These are phyloP conservation scores for Carex arenaria DNA, from an alignment of 202 grass and related monocot genomes.

Conservation along the genomic window DNA sequence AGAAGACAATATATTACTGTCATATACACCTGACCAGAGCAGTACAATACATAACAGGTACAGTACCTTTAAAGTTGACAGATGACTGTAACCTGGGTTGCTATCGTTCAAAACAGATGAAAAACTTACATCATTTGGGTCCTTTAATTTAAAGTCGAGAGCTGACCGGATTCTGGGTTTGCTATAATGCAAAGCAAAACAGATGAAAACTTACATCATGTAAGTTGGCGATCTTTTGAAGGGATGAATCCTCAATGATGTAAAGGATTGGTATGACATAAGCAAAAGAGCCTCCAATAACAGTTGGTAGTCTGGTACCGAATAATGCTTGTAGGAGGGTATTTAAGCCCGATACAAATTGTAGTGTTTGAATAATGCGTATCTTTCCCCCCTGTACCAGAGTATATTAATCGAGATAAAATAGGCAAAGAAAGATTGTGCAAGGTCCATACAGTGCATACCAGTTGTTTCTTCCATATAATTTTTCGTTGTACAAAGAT, in stretches of 20 bases:
- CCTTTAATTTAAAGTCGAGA: neutral
- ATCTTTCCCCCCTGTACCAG: constrained; percentile 34
- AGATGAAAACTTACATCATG: constrained; percentile 36
- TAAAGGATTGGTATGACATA: constrained; percentile 55
- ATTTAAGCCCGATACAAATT: constrained; percentile 48
- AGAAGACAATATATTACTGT: neutral
- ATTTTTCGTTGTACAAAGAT: too few species aligned
- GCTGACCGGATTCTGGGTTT: neutral
- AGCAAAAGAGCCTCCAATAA: constrained; percentile 48
- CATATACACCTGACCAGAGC: neutral
- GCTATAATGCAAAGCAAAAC: neutral
- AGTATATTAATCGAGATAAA: neutral
- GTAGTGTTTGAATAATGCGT: constrained; percentile 43
- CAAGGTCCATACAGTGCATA: neutral
- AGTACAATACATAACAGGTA: neutral
- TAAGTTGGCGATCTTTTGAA: constrained; percentile 36
- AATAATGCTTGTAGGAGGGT: constrained; percentile 54
- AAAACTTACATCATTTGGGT: constrained; percentile 34
- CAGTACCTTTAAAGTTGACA: neutral
- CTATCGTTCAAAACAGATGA: neutral
- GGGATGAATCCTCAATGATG: constrained; percentile 40
- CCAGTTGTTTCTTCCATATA: too few species aligned
- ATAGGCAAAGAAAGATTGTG: neutral
- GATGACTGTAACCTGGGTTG: neutral
- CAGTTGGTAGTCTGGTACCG: constrained; percentile 40